Base-by-base conservation (phyloP, 805 yeast species). In the Metschnikowia noctiluminum region DNA sequence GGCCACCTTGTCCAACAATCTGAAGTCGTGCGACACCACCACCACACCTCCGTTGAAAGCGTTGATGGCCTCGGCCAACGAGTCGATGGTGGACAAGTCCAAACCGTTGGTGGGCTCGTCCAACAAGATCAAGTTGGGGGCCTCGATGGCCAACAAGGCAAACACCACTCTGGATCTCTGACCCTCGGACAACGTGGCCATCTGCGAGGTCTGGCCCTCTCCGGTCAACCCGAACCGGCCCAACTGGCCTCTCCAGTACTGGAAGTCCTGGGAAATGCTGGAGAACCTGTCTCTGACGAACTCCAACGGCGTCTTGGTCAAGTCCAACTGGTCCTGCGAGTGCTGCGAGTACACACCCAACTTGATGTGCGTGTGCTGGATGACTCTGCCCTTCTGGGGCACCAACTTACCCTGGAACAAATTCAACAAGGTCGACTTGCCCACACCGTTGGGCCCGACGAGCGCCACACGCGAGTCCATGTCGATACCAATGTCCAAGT, bases 41-140 rank as follows among this genome's bases (percentile, higher is more conserved):
- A 90, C 96, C 46, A 92, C 97, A 80, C 99, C 99, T 75, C 99
- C 99, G 66, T 85, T 87, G 80, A 88, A 94, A 31, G 82, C 86
- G 58, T 90, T 85, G 68, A 94, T 92, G 56, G 99, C 99, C 49
- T 87, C 96, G 46, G 97, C 99, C 63, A 94, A 79, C 39, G 99
- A 94, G 74, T 94, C 99, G 67, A 94, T 94, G 45, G 99, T 91
- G 64, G 97, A 90, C 62, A 94, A 92, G 79, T 94, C 99, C 73
- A 94, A 79, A 80, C 98, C 98, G 81, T 94, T 94, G 59, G 99
- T 94, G 82, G 99, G 99, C 85, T 94, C 99, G 79, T 94, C 99
- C 74, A 94, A 79, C 67, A 94, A 77, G 62, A 94, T 78, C 70
- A 94, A 89, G 74, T 94, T 94, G 64, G 99, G 99, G 55, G 87